Base-by-base conservation (phyloP, 805 yeast species). In the Sporopachydermia quercuum region DNA sequence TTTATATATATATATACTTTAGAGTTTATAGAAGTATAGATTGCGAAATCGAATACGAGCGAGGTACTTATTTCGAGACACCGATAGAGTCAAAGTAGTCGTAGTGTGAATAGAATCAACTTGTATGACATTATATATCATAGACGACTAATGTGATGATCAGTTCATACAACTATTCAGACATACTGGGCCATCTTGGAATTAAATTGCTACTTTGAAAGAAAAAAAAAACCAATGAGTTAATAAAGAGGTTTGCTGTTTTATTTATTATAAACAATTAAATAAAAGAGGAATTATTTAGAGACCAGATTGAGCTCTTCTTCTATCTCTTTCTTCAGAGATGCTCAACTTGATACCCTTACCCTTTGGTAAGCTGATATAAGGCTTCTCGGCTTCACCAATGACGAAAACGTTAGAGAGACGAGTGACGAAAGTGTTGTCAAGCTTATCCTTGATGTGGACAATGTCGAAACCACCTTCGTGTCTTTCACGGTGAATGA, bases 391-490 rank as follows among this genome's bases (percentile, higher is more conserved):
- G 60, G 86, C 86, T 73, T 86, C 94, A 70, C 96, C 96, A 61
- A 86, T 78, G 61, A 86, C 80, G 70, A 86, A 85, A 55, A 86
- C 94, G 80, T 86, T 86, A 55, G 77, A 63, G 60, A 85, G 74
- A 77, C 96, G 84, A 68, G 96, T 85, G 58, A 86, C 94, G 70
- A 85, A 85, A 56, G 86, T 71, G 87, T 86, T 86, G 65, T 86
- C 96, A 58, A 85, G 75, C 47, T 91, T 67, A 65, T 85, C 96
- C 79, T 85, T 86, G 70, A 86, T 76, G 84, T 85, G 95, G 59
- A 85, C 94, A 67, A 85, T 78, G 70, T 85, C 96, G 76, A 85
- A 85, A 65, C 95, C 95, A 70, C 96, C 96, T 66, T 85, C 94
- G 76, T 85, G 96, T 72, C 82, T 82, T 72, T 85, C 96, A 70